phyloP scores from a whole-genome alignment of 2,329 filamentous ascomycete species.

The Sporothrix schenckii region DNA sequence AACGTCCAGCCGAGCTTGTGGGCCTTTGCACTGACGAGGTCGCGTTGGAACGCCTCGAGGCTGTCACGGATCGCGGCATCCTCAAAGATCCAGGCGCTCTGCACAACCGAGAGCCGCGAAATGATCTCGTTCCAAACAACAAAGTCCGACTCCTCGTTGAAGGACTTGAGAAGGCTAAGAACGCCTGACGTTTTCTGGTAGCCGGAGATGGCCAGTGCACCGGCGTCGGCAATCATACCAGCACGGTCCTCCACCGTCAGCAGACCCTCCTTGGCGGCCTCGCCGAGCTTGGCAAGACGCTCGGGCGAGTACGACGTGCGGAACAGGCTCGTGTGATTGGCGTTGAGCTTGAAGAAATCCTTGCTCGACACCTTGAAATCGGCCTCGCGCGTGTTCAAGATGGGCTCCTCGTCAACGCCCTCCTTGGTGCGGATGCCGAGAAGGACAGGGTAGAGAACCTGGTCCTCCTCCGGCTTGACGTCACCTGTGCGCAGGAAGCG shows the following conservation, averaged over 20 bases:
- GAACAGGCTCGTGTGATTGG: constrained; percentile 91
- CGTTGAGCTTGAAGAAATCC: constrained; percentile 96
- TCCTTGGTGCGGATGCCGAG: constrained; percentile 81
- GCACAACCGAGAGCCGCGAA: constrained; percentile 74
- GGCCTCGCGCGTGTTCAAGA: constrained; percentile 70
- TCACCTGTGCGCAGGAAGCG: constrained; percentile 91
- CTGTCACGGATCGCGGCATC: constrained; percentile 72
- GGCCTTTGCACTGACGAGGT: constrained; percentile 75
- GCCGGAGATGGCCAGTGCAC: constrained; percentile 83
- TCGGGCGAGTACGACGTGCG: constrained; percentile 84
- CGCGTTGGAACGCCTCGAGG: constrained; percentile 79
- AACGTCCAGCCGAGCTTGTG: constrained; percentile 90
- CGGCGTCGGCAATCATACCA: constrained; percentile 92
- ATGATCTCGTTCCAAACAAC: constrained; percentile 95
- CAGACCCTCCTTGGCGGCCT: constrained; percentile 78
- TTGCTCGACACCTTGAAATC: constrained; percentile 75
- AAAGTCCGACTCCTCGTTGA: constrained; percentile 82
- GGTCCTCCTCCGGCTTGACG: constrained; percentile 88
- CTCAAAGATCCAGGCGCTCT: constrained; percentile 87
- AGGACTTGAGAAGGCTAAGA: constrained; percentile 80
- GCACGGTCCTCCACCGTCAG: constrained; percentile 88
- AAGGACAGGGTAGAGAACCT: constrained; percentile 86
- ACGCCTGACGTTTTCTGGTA: constrained; percentile 93
- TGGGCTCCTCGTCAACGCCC: constrained; percentile 77
- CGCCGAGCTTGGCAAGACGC: constrained; percentile 81